These are phyloP conservation scores for Ogataea minuta DNA, from an alignment of 805 yeast genomes.

Conservation along the genomic window DNA sequence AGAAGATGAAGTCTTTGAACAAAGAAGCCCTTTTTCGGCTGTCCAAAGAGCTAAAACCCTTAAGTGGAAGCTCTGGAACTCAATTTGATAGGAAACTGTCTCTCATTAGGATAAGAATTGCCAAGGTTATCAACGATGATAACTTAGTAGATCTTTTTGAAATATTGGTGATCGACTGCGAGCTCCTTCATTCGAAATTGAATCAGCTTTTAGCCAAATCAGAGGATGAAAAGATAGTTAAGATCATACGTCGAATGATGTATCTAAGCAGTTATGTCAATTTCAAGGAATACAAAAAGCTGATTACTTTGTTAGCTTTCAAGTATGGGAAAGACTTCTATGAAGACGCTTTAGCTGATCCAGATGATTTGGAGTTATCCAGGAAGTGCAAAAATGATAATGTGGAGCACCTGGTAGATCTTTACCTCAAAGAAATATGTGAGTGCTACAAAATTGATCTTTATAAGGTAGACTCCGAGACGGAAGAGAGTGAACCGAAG, in stretches of 20 bases:
- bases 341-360: slow-evolving; percentile 18
- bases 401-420: slow-evolving; percentile 26
- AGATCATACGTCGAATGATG: slow-evolving; percentile 20
- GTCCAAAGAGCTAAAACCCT: slow-evolving; percentile 21
- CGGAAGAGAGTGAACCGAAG: no score
- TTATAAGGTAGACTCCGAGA: slow-evolving; percentile 16
- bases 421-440: slow-evolving; percentile 30
- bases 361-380: slow-evolving; percentile 19
- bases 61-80: slow-evolving; percentile 12
- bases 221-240: slow-evolving; percentile 19
- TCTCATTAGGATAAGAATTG: slow-evolving; percentile 20
- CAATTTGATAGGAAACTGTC: slow-evolving; percentile 26
- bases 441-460: slow-evolving; percentile 31
- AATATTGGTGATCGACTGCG: slow-evolving; percentile 24
- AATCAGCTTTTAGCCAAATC: slow-evolving; percentile 16
- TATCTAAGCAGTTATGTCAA: slow-evolving; percentile 20
- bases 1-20: slow-evolving; percentile 27
- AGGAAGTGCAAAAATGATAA: slow-evolving; percentile 30
- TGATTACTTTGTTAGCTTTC: slow-evolving; percentile 21
- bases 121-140: slow-evolving; percentile 26
- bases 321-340: slow-evolving; percentile 27
- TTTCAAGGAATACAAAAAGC: slow-evolving; percentile 26
- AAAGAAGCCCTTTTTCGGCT: slow-evolving; percentile 23
- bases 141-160: slow-evolving; percentile 26
- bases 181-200: slow-evolving; percentile 24